phyloP scores from a whole-genome alignment of 352 stramenopile genomes.

The Peronospora farinosa region DNA sequence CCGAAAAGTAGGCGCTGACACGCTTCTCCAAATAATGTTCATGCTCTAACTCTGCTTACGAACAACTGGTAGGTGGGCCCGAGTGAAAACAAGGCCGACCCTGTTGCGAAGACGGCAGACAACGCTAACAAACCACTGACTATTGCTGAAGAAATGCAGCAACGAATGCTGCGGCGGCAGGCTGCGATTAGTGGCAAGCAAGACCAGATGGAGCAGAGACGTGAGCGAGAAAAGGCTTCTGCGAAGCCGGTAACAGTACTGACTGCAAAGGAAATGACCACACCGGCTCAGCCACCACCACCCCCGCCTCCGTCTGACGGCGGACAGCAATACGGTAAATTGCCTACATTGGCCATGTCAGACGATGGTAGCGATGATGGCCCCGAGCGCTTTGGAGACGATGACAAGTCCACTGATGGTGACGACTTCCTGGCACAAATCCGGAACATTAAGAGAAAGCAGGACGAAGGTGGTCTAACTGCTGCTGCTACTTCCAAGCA shows the following conservation, averaged over 20 bases:
- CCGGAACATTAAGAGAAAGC: slow-evolving; percentile 77
- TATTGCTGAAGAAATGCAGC: slow-evolving; percentile 78
- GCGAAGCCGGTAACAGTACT: slow-evolving; percentile 70
- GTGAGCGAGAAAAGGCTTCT: slow-evolving; percentile 55
- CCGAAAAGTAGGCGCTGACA: slow-evolving; percentile 29
- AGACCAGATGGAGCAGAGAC: slow-evolving; percentile 73
- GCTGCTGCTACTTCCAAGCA: slow-evolving; percentile 23
- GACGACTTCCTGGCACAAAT: slow-evolving; percentile 80
- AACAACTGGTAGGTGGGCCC: slow-evolving; percentile 25
- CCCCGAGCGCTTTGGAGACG: slow-evolving; percentile 31
- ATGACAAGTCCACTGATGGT: slow-evolving; percentile 66
- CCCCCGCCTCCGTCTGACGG: slow-evolving; percentile 48
- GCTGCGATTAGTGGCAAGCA: slow-evolving; percentile 80
- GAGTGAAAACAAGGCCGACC: slow-evolving; percentile 28
- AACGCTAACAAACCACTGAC: slow-evolving; percentile 47
- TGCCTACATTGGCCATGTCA: slow-evolving; percentile 77
- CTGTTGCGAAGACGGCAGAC: slow-evolving; percentile 31
- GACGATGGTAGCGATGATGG: slow-evolving; percentile 66
- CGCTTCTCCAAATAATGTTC: not conserved
- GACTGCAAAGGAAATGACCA: slow-evolving; percentile 70
- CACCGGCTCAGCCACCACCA: slow-evolving; percentile 33
- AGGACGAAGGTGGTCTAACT: slow-evolving; percentile 40
- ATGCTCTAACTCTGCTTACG: slow-evolving; percentile 1
- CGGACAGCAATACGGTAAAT: slow-evolving; percentile 35
- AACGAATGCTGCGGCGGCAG: slow-evolving; percentile 69